These are phyloP conservation scores for Hawksworthiomyces lignivorus DNA, from an alignment of 2,329 filamentous ascomycete species.

Conservation along the genomic window DNA sequence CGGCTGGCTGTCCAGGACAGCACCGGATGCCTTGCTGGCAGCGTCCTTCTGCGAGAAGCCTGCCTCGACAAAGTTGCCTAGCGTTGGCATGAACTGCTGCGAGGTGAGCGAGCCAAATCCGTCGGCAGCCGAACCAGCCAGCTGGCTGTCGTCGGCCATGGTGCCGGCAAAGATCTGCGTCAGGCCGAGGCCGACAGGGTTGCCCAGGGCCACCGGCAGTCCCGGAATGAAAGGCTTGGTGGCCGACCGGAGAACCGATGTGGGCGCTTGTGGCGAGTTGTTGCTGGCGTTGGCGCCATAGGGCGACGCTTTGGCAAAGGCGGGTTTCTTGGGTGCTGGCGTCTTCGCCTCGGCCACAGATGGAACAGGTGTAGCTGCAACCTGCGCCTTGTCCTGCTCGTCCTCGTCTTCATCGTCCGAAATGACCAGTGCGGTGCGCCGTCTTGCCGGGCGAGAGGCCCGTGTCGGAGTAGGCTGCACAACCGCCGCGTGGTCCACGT, in stretches of 20 bases:
- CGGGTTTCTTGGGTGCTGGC: constrained; percentile 39
- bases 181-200: constrained; percentile 61
- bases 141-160: constrained; percentile 58
- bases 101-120: constrained; percentile 25
- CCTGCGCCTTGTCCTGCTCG: constrained; percentile 24
- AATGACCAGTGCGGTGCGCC: constrained; percentile 41
- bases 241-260: constrained; percentile 59
- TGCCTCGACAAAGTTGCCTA: constrained; percentile 49
- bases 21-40: constrained; percentile 37
- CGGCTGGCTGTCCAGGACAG: constrained; percentile 41
- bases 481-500: neutral
- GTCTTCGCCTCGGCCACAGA: constrained; percentile 27
- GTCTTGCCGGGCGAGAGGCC: constrained; percentile 38
- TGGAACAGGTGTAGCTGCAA: neutral
- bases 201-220: constrained; percentile 46
- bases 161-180: constrained; percentile 90
- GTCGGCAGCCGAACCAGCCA: constrained; percentile 13
- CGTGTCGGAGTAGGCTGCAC: constrained; percentile 8
- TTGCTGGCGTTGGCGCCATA: constrained; percentile 23
- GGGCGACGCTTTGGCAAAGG: constrained; percentile 28
- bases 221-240: constrained; percentile 65
- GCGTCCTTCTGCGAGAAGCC: constrained; percentile 48
- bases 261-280: constrained; percentile 48
- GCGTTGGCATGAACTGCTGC: constrained; percentile 46
- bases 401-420: constrained; percentile 61